phyloP scores from a whole-genome alignment of 768 basidiomycete genomes.

The Russula vinacea region DNA sequence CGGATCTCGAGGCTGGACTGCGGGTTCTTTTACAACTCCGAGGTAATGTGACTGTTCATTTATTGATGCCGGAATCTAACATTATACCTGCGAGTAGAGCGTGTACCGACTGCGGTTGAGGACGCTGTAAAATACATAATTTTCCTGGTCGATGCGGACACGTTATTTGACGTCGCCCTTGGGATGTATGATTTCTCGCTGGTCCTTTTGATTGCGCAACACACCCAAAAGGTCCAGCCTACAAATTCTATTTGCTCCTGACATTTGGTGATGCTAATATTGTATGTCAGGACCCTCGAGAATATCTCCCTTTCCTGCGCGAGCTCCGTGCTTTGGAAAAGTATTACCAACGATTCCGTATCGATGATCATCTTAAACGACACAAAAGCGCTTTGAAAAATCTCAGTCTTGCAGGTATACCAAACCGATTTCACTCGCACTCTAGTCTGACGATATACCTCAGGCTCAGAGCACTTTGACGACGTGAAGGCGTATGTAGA shows the following conservation, averaged over 20 bases:
- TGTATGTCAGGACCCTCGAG: slow-evolving; percentile 78
- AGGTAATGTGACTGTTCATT: slow-evolving; percentile 46
- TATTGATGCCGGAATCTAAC: background rate
- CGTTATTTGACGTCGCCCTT: slow-evolving; percentile 88
- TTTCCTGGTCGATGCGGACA: slow-evolving; percentile 91
- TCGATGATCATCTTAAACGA: slow-evolving; percentile 88
- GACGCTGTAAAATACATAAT: slow-evolving; percentile 99
- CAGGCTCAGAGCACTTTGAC: slow-evolving; percentile 68
- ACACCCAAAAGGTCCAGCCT: slow-evolving; percentile 85
- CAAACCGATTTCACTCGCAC: background rate
- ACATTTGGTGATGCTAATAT: slow-evolving; percentile 6
- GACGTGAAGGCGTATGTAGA: slow-evolving; percentile 81
- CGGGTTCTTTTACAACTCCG: slow-evolving; percentile 69
- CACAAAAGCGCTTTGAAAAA: slow-evolving; percentile 71
- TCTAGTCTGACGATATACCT: background rate
- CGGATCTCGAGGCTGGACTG: slow-evolving; percentile 86
- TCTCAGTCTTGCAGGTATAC: slow-evolving; percentile 64
- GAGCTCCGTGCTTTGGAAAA: slow-evolving; percentile 78
- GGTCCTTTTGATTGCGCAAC: slow-evolving; percentile 93
- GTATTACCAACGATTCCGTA: slow-evolving; percentile 82
- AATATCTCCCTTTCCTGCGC: slow-evolving; percentile 95
- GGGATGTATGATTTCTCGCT: slow-evolving; percentile 99
- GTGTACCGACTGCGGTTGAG: slow-evolving; percentile 75
- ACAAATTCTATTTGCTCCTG: background rate
- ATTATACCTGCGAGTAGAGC: slow-evolving; percentile 38